Evolutionary conservation across 352 stramenopile genomes (phyloP).

Genomic region (Globisporangium uncinulatum): DNA sequence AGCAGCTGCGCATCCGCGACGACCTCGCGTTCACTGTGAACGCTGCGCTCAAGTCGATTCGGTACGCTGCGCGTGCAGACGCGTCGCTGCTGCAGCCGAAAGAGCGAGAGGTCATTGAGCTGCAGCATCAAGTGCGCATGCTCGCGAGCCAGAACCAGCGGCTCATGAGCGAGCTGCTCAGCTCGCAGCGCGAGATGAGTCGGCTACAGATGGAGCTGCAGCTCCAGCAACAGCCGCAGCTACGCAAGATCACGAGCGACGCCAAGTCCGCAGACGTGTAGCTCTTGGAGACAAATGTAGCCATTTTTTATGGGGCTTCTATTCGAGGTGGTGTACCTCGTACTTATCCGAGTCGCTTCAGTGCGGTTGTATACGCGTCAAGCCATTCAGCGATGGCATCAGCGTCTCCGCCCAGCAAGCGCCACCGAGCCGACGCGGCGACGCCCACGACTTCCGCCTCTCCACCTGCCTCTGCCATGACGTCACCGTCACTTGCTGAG

Average conservation of each 20-base stretch:
- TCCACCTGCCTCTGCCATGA: no score
- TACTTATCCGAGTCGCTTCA: no score
- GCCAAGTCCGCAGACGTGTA: background rate
- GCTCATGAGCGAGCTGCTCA: slow-evolving; percentile 41
- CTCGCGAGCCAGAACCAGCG: slow-evolving; percentile 60
- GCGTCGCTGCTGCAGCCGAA: slow-evolving; percentile 18
- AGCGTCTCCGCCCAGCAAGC: background rate
- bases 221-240: slow-evolving; percentile 33
- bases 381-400: no score
- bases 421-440: no score
- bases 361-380: no score
- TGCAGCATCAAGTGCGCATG: slow-evolving; percentile 58
- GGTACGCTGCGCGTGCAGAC: slow-evolving; percentile 27
- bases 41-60: slow-evolving; percentile 70
- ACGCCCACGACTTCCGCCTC: no score
- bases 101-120: slow-evolving; percentile 33
- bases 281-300: background rate
- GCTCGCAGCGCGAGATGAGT: slow-evolving; percentile 46
- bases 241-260: slow-evolving; percentile 31
- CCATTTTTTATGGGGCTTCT: background rate
- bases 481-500: slow-evolving; percentile 7
- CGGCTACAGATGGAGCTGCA: slow-evolving; percentile 53
- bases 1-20: slow-evolving; percentile 67
- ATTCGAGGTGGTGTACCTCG: background rate
- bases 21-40: slow-evolving; percentile 77